These are phyloP conservation scores for Prunus yedoensis DNA, from an alignment of 331 rosid genomes.

Conservation along the genomic window DNA sequence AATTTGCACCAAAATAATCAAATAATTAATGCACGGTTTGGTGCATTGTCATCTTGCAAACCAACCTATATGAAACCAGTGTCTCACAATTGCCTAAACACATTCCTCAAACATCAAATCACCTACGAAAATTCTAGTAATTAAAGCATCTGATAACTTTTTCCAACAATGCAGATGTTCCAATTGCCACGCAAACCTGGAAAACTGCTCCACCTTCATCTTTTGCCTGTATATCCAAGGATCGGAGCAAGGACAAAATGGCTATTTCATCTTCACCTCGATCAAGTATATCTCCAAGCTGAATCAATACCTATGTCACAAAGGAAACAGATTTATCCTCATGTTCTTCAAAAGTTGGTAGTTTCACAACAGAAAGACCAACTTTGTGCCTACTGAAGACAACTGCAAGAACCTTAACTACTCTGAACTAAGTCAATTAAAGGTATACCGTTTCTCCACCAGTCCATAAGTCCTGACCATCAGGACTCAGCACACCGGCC, in stretches of 20 bases:
- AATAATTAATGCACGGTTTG: not conserved
- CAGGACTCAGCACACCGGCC: slow-evolving; percentile 86
- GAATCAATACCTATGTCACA: slow-evolving; percentile 67
- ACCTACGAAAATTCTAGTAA: not conserved
- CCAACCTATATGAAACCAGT: not conserved
- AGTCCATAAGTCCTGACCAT: slow-evolving; percentile 72
- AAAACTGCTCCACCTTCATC: slow-evolving; percentile 89
- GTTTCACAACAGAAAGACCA: not conserved
- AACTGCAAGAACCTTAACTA: not conserved
- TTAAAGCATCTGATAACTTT: not conserved
- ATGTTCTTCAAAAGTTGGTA: not conserved
- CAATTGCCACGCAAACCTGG: slow-evolving; percentile 59
- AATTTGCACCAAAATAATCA: not conserved
- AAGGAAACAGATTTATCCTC: slow-evolving; percentile 1
- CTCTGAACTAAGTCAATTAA: not conserved
- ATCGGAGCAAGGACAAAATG: slow-evolving; percentile 77
- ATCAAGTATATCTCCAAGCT: slow-evolving; percentile 93
- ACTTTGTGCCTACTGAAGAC: not conserved
- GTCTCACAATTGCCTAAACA: not conserved
- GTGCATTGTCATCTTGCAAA: not conserved
- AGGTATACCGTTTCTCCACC: slow-evolving; percentile 78
- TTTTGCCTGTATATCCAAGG: slow-evolving; percentile 82
- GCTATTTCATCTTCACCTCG: slow-evolving; percentile 97
- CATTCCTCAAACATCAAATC: not conserved
- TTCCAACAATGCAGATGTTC: not conserved